A percentile compares a stretch with the other conserved stretches of the same genome.
phyloP scores from a whole-genome alignment of 169 alveolate species.

The Cryptosporidium xiaoi region DNA sequence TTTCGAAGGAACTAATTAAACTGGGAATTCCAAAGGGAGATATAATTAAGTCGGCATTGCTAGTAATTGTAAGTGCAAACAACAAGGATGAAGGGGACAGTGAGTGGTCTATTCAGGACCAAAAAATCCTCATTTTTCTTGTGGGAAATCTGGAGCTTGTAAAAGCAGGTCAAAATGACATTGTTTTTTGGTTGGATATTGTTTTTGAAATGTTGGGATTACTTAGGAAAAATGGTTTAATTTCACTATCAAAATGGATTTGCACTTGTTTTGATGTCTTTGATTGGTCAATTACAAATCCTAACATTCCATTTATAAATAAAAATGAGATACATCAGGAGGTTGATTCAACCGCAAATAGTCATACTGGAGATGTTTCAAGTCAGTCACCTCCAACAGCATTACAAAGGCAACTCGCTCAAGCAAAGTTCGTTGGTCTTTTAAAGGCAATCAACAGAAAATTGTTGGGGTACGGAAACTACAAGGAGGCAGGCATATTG shows the following conservation, averaged over 20 bases:
- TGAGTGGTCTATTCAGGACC: constrained; percentile 6
- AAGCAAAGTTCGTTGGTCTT: constrained; percentile 70
- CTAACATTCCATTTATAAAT: constrained; percentile 40
- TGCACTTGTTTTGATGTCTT: constrained; percentile 36
- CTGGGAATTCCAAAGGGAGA: background rate
- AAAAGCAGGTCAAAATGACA: constrained; percentile 37
- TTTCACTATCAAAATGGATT: constrained; percentile 53
- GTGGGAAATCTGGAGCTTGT: constrained; percentile 22
- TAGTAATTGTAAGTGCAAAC: background rate
- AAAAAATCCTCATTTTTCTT: constrained; percentile 8
- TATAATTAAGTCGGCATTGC: constrained; percentile 13
- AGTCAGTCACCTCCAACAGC: constrained; percentile 48
- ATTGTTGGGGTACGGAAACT: constrained; percentile 21
- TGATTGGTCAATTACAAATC: constrained; percentile 60
- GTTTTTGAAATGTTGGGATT: constrained; percentile 5
- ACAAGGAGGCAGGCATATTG: constrained; percentile 31
- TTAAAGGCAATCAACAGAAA: constrained; percentile 29
- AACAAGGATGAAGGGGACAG: background rate
- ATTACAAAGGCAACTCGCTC: constrained; percentile 68
- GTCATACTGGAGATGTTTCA: background rate
- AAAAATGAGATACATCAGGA: background rate
- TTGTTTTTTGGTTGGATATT: constrained; percentile 56
- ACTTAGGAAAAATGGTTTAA: constrained; percentile 25
- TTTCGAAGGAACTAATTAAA: constrained; percentile 14
- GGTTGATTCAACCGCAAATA: background rate